phyloP scores from a whole-genome alignment of 164 flowering plant species.

The Vitis rotundifolia region DNA sequence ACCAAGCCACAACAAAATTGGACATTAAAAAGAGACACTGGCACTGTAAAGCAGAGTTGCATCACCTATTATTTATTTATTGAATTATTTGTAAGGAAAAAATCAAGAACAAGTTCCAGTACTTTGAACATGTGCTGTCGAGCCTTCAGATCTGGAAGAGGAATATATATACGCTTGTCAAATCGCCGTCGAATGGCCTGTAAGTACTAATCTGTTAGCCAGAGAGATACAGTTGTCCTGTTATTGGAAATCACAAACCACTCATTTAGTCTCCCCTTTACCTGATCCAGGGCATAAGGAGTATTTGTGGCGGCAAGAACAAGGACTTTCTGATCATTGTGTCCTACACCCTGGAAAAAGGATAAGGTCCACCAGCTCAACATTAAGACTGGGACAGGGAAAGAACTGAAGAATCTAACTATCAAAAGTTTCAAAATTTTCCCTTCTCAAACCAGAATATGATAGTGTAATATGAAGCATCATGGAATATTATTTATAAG shows the following conservation, averaged over 20 bases:
- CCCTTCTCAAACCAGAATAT: no score
- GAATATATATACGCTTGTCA: conserved; percentile 97
- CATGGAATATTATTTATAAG: no score
- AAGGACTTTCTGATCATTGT: conserved; percentile 93
- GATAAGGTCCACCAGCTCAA: background rate
- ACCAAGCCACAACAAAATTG: background rate
- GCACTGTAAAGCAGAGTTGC: background rate
- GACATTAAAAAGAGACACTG: background rate
- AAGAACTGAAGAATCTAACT: background rate
- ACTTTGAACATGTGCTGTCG: conserved; percentile 98
- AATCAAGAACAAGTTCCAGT: conserved; percentile 5
- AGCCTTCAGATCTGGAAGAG: conserved; percentile 95
- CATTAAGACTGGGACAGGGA: background rate
- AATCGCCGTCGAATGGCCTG: conserved; percentile 94
- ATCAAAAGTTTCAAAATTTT: background rate
- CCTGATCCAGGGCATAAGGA: conserved; percentile 99
- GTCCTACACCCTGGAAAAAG: conserved; percentile 79
- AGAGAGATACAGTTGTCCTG: background rate
- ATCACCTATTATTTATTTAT: no score
- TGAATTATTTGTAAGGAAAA: background rate
- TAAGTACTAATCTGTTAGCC: conserved; percentile 10
- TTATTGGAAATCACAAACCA: background rate
- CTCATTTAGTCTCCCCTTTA: conserved; percentile 15
- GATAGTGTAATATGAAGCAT: no score
- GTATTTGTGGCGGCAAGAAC: conserved; percentile 99